Percentiles rank a stretch among this genome's conserved stretches.
These are phyloP conservation scores for Flaveria linearis DNA, from an alignment of 129 eudicot genomes.

Conservation along the genomic window DNA sequence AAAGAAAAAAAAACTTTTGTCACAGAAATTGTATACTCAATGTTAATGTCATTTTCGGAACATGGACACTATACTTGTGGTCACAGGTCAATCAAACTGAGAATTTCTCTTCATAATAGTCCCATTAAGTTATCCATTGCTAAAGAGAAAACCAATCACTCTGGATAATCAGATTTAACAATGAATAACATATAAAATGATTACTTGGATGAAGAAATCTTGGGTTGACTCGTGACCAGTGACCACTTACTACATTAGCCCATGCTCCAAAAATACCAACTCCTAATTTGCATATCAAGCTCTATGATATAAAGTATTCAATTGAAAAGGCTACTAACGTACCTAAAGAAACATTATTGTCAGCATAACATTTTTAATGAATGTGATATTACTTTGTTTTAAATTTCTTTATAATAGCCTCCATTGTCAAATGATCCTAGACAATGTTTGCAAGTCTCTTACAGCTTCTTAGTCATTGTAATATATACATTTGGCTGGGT, in stretches of 20 bases:
- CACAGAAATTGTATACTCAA: not conserved
- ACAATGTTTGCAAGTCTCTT: slow-evolving; percentile 3
- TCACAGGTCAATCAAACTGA: not conserved
- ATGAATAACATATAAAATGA: slow-evolving; percentile 1
- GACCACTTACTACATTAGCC: not conserved
- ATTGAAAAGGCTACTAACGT: not conserved
- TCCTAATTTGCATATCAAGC: not conserved
- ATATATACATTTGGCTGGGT: not conserved
- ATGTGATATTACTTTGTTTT: not conserved
- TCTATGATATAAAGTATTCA: not conserved
- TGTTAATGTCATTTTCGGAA: not conserved
- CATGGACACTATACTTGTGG: not conserved
- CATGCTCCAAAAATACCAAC: slow-evolving; percentile 2
- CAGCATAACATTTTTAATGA: not conserved
- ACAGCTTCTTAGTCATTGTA: slow-evolving; percentile 2
- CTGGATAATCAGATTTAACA: not conserved
- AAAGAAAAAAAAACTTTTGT: not conserved
- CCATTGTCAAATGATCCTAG: not conserved
- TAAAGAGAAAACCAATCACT: not conserved
- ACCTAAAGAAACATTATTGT: not conserved
- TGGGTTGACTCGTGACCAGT: not conserved
- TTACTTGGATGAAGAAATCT: slow-evolving; percentile 4
- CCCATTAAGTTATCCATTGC: not conserved
- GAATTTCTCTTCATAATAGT: not conserved
- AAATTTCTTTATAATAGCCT: not conserved